Base-by-base conservation (phyloP, 106 monocot genomes). In the Allium sativum region DNA sequence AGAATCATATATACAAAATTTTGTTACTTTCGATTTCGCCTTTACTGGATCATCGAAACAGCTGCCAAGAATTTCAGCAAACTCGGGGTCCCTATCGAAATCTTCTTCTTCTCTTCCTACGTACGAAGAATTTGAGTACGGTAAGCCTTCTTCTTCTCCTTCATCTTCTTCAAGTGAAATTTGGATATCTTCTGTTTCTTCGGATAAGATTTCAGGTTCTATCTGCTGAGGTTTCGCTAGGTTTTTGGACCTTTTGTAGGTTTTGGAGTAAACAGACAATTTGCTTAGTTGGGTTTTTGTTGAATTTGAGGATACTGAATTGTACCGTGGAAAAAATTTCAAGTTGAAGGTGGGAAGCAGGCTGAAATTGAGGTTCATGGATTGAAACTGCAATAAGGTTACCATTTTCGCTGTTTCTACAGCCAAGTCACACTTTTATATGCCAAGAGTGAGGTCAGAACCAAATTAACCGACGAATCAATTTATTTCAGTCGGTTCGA, bases 31-130 rank as follows among this genome's bases (percentile, higher is more conserved):
- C 45, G 77, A 18, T 73, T 83, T 82, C 9, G 83, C 94, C 47
- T 95, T 95, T 77, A 86, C 65, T 16, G 95, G 90, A 44, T 90
- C 90, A 42, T 95, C 84, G 21, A 95, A 65, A 73, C 70, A 90
- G 48, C 70, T 80, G n/a, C 81, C 81, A 11, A 95, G 74, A 3
- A 94, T 86, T 66, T 95, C 95, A 17, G 79, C 95, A 56, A 95
- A 41, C 74, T 95, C 94, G 11, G 90, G 90, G 67, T 90, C 90
- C 51, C 76, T 72, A 20, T 90, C 90, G 66, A 78, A 79, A 21
- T 90, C 70, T 61, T 73, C 76, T 53, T 79, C 79, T 19, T 53
- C 63, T 61, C 48, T 68, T 12, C 70, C 81, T 19, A 73, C 47
- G 55, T 52, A 76, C 16, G 40, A 20, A 22, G 40, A 20, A 31